Percentiles rank a stretch among this genome's conserved stretches.
phyloP scores from a whole-genome alignment of 495 filamentous ascomycete genomes.

The Podospora sp. region DNA sequence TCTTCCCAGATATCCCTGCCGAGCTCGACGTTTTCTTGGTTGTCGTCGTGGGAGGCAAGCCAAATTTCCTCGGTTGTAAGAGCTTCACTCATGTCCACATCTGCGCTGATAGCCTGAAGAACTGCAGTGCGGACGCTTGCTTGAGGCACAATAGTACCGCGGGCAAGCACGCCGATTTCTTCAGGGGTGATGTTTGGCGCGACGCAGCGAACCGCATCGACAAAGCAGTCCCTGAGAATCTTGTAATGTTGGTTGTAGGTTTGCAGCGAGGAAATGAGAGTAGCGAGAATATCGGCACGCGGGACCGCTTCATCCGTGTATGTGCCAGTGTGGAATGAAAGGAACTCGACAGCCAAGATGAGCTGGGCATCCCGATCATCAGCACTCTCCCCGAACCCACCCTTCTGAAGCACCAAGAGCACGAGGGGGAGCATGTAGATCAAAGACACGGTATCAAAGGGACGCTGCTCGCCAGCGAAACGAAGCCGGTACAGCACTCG shows the following conservation, averaged over 20 bases:
- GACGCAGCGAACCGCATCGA: constrained; percentile 78
- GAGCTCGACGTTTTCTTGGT: constrained; percentile 82
- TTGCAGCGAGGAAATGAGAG: constrained; percentile 80
- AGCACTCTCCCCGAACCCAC: constrained; percentile 69
- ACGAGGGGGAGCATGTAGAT: constrained; percentile 85
- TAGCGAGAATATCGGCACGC: constrained; percentile 67
- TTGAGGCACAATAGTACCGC: constrained; percentile 76
- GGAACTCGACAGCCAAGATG: constrained; percentile 84
- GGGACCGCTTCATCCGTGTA: constrained; percentile 74
- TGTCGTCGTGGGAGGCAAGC: constrained; percentile 88
- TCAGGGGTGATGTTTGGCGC: constrained; percentile 68
- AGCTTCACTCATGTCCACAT: constrained; percentile 86
- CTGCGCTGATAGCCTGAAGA: constrained; percentile 85
- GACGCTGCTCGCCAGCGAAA: constrained; percentile 86
- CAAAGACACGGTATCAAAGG: constrained; percentile 82
- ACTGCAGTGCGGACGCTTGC: constrained; percentile 79
- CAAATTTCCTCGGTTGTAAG: constrained; percentile 88
- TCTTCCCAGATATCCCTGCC: constrained; percentile 92
- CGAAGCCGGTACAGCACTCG: constrained; percentile 87
- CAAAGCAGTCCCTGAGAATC: constrained; percentile 85
- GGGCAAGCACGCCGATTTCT: constrained; percentile 72
- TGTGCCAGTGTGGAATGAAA: constrained; percentile 81
- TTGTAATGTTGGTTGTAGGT: constrained; percentile 91
- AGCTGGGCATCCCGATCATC: constrained; percentile 88
- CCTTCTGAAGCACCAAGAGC: constrained; percentile 70